Percentiles rank a stretch among this genome's conserved stretches.
These are phyloP conservation scores for Trichoderma afroharzianum DNA, from an alignment of 2,329 filamentous ascomycete species.

Conservation along the genomic window DNA sequence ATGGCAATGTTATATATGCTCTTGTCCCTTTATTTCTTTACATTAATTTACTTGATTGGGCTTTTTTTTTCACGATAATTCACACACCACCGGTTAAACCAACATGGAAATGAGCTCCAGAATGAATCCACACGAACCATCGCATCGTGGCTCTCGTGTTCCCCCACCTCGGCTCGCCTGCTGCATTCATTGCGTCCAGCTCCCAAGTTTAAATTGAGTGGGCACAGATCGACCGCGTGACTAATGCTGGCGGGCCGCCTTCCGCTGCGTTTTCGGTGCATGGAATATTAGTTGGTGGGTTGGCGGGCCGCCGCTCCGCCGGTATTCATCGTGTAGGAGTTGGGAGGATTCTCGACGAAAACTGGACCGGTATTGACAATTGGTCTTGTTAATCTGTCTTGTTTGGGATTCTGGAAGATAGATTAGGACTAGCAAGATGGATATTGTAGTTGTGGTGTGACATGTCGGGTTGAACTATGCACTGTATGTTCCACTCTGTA, in stretches of 20 bases:
- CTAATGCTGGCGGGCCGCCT: slow-evolving; percentile 4
- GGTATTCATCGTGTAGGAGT: background rate
- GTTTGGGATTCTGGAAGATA: background rate
- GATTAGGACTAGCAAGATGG: background rate
- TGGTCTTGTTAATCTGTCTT: background rate
- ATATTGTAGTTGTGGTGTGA: background rate
- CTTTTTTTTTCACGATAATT: background rate
- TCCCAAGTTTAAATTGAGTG: background rate
- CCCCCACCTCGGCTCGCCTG: background rate
- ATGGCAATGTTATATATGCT: background rate
- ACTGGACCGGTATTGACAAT: background rate
- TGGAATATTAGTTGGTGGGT: background rate
- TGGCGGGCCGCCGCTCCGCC: background rate
- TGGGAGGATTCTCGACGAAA: background rate
- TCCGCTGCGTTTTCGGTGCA: background rate
- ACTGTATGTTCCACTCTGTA: background rate
- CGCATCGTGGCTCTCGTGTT: background rate
- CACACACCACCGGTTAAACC: background rate
- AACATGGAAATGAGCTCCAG: background rate
- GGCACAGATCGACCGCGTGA: background rate
- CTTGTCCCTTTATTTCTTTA: background rate
- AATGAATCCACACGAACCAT: background rate
- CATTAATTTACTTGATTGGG: background rate
- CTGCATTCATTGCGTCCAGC: background rate
- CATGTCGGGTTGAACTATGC: background rate